Evolutionary conservation across 345 rosid species (phyloP).

Genomic region (Arabidopsis suecica): DNA sequence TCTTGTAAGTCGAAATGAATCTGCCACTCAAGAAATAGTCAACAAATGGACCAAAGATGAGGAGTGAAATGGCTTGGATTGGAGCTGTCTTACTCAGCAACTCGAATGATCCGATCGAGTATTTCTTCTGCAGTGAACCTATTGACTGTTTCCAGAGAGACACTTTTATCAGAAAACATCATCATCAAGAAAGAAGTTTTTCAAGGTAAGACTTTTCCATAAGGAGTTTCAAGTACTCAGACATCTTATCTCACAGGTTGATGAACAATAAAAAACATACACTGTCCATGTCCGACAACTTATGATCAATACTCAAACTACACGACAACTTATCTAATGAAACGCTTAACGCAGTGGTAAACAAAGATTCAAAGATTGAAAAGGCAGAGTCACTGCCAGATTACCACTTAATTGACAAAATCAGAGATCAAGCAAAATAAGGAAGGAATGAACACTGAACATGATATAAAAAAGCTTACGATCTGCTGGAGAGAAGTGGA

Average conservation of each 20-base stretch:
- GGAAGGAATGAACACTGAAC: not conserved
- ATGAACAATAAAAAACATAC: not conserved
- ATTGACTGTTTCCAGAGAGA: slow-evolving; percentile 63
- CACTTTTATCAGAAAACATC: slow-evolving; percentile 26
- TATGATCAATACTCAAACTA: not conserved
- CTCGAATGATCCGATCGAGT: slow-evolving; percentile 91
- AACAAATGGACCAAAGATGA: slow-evolving; percentile 79
- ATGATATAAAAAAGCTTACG: slow-evolving; percentile 53
- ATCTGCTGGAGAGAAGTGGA: slow-evolving; percentile 93
- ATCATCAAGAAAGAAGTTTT: slow-evolving; percentile 12
- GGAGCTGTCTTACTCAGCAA: slow-evolving; percentile 95
- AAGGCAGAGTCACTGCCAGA: not conserved
- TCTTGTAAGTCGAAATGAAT: slow-evolving; percentile 65
- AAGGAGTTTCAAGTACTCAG: not conserved
- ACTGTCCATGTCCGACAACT: not conserved
- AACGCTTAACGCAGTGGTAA: not conserved
- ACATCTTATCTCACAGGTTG: not conserved
- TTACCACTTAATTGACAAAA: not conserved
- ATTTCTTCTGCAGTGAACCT: slow-evolving; percentile 92
- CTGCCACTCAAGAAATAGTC: slow-evolving; percentile 76
- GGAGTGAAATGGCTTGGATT: slow-evolving; percentile 91
- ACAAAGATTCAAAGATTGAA: not conserved
- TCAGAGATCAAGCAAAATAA: not conserved
- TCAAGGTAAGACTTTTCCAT: not conserved
- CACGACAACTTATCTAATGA: not conserved